Percentiles rank a stretch among this genome's conserved stretches.
Evolutionary conservation across 2,329 filamentous ascomycete species (phyloP).

Genomic region (Onygena corvina): DNA sequence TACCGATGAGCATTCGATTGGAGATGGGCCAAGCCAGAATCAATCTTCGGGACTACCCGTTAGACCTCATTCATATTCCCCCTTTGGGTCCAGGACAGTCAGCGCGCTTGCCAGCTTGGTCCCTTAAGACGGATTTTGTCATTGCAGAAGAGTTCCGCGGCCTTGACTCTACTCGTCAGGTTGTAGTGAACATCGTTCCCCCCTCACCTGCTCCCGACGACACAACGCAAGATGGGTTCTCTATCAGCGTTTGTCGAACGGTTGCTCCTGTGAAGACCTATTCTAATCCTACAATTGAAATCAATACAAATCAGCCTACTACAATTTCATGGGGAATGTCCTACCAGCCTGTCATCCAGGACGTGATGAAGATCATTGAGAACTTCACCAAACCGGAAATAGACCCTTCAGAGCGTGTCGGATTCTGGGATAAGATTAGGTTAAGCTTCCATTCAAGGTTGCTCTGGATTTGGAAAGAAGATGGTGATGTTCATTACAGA

Average conservation of each 20-base stretch:
- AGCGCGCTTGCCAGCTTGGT: conserved; percentile 65
- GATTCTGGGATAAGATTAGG: conserved; percentile 98
- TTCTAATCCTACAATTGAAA: conserved; percentile 80
- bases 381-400: conserved; percentile 93
- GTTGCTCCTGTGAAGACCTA: conserved; percentile 94
- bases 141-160: conserved; percentile 88
- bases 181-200: conserved; percentile 74
- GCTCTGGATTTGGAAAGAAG: conserved; percentile 80
- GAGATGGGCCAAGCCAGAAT: conserved; percentile 82
- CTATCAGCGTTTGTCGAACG: conserved; percentile 76
- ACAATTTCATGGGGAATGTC: conserved; percentile 94
- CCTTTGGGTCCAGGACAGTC: conserved; percentile 68
- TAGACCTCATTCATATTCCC: conserved; percentile 84
- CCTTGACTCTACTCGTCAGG: conserved; percentile 63
- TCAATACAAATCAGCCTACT: conserved; percentile 85
- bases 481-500: conserved; percentile 86
- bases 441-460: conserved; percentile 88
- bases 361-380: conserved; percentile 99
- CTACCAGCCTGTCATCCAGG: conserved; percentile 94
- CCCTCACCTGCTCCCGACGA: conserved; percentile 48
- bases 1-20: conserved; percentile 81
- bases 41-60: conserved; percentile 82
- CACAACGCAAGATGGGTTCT: conserved; percentile 52
- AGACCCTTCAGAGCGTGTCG: conserved; percentile 83
- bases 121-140: conserved; percentile 80